Evolutionary conservation across 768 basidiomycete species (phyloP), one percentile per base, ranked within the genome.

Genomic region (Amanita phalloides): DNA sequence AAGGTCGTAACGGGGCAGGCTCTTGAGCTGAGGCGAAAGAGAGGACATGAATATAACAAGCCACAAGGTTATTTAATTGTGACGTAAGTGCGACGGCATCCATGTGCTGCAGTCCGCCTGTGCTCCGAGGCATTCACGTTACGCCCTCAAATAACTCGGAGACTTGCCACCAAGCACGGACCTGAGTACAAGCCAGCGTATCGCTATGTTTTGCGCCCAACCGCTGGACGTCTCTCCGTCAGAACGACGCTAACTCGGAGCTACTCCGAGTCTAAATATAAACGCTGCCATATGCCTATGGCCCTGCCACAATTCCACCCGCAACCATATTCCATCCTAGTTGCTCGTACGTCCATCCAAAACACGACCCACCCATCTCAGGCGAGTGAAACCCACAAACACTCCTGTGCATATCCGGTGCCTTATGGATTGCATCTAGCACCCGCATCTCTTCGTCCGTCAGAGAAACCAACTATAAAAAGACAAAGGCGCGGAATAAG

Each of bases 291-390:
- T 32, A 32, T 32, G 32, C 32, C 10, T 32, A 10, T 32, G 32
- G 32, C 32, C 32, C 32, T 32, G 32, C 32, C 32, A 32, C 32
- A 10, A 32, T 32, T 3, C 32, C 68, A 26, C 65, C 68, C 39
- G 43, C 43, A 1, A 48, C 45, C 62, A 70, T 66, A 51, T 62
- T 54, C 69, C 69, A 71, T 1, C 70, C 70, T 6, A 71, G 58
- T 50, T 62, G 61, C 17, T 67, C 62, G 43, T 68, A 68, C 8
- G 67, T 65, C 74, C 73, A 76, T 4, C 72, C 74, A 45, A 69
- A 64, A 3, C 71, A 65, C n/a, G 57, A 64, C 13, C 65, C 70
- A 11, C 65, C 57, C 2, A 53, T 45, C 68, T 58, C 62, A 21
- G 55, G 36, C 6, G 62, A 62, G 54, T 69, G 65, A 37, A 66